Percentiles rank a stretch among this genome's conserved stretches.
Conservation (phyloP, 306 rosid genomes). For the Trichosanthes cucumerina region DNA sequence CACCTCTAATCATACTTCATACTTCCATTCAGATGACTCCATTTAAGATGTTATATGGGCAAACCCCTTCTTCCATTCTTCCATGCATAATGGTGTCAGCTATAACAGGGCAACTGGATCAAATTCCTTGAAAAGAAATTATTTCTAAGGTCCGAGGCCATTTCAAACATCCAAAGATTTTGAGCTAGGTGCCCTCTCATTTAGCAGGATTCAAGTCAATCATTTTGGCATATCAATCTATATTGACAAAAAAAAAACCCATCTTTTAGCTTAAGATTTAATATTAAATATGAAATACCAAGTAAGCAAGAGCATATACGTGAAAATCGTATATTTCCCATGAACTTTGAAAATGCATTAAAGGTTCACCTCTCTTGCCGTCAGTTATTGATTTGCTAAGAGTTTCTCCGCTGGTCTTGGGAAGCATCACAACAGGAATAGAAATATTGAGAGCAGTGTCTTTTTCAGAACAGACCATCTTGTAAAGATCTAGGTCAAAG, state of each 20-base stretch:
- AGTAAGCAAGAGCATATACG: not conserved
- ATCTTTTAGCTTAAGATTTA: not conserved
- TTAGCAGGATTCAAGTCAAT: conserved; percentile 1
- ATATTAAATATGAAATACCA: not conserved
- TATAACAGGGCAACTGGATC: not conserved
- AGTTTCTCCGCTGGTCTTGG: conserved; percentile 47
- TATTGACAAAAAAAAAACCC: not conserved
- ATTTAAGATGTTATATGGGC: not conserved
- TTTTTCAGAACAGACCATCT: conserved; percentile 53
- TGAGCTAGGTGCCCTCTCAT: not conserved
- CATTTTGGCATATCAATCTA: not conserved
- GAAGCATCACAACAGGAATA: conserved; percentile 60
- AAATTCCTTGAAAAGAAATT: not conserved
- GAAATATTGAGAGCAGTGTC: conserved; percentile 32
- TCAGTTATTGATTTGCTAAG: conserved; percentile 30
- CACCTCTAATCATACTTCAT: not conserved
- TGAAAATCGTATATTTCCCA: not conserved
- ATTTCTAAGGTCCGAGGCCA: not conserved
- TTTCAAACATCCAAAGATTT: not conserved
- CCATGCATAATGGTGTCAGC: not conserved
- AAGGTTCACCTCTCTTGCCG: conserved; percentile 47
- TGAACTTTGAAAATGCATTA: conserved; percentile 2
- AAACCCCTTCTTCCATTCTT: not conserved
- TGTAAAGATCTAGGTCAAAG: conserved; percentile 40
- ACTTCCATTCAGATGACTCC: not conserved